Conservation (phyloP, 2,329 filamentous ascomycete genomes). For the Nectriaceae sp. region DNA sequence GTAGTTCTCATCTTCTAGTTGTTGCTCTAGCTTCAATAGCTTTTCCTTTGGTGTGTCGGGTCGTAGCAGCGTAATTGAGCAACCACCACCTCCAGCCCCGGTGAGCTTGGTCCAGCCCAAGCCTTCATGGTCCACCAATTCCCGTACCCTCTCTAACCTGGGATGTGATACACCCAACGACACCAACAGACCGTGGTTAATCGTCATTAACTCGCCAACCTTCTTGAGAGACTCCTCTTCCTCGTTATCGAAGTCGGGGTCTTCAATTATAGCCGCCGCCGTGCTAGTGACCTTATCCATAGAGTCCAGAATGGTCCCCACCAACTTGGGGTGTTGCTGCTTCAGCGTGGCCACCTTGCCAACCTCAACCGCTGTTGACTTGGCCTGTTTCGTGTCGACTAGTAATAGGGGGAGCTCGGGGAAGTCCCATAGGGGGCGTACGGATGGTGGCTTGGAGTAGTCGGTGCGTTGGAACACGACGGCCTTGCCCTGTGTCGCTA, state of each 20-base stretch:
- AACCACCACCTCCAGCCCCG: conserved; percentile 92
- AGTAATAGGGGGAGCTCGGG: conserved; percentile 89
- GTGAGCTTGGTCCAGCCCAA: conserved; percentile 98
- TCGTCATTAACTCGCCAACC: conserved; percentile 84
- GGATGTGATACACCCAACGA: conserved; percentile 94
- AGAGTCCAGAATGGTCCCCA: conserved; percentile 78
- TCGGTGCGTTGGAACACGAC: conserved; percentile 85
- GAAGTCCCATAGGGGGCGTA: conserved; percentile 80
- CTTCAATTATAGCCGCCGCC: conserved; percentile 55
- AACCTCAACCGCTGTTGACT: conserved; percentile 84
- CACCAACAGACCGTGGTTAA: conserved; percentile 93
- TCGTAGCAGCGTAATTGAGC: conserved; percentile 87
- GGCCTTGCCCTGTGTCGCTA: conserved; percentile 89
- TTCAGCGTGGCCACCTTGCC: conserved; percentile 79
- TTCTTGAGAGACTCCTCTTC: conserved; percentile 66
- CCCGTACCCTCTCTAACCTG: conserved; percentile 85
- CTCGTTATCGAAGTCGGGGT: conserved; percentile 68
- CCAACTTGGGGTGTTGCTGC: conserved; percentile 71
- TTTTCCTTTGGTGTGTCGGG: conserved; percentile 60
- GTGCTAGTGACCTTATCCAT: conserved; percentile 73
- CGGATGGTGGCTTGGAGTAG: conserved; percentile 73
- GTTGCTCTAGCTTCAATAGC: conserved; percentile 63
- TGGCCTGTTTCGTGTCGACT: conserved; percentile 84
- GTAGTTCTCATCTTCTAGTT: conserved; percentile 73
- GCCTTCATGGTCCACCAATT: conserved; percentile 83